A percentile compares a stretch with the other conserved stretches of the same genome.
These are phyloP conservation scores for Lactifluus rugatus DNA, from an alignment of 768 basidiomycete genomes.

Conservation along the genomic window DNA sequence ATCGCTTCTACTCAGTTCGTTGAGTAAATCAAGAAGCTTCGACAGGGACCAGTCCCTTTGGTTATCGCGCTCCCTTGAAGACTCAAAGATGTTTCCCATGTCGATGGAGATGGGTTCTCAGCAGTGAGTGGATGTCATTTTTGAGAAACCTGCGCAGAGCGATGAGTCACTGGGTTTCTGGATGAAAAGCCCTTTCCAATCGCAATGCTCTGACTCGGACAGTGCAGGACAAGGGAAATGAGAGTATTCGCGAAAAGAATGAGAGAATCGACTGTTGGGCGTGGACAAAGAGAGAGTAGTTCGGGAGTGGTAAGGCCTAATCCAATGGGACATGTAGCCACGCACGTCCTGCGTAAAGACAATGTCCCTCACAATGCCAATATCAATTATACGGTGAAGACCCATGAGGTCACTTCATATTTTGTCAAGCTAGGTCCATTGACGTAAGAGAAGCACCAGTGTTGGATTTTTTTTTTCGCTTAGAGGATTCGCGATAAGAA, in stretches of 20 bases:
- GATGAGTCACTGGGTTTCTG: too few relatives aligned
- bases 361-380: neutral
- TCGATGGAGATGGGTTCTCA: slow-evolving; percentile 1
- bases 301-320: too few relatives aligned
- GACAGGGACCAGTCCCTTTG: slow-evolving; percentile 38
- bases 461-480: too few relatives aligned
- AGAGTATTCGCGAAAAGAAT: too few relatives aligned
- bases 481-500: neutral
- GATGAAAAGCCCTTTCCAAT: too few relatives aligned
- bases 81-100: slow-evolving; percentile 5
- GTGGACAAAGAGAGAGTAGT: too few relatives aligned
- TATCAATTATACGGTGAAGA: neutral
- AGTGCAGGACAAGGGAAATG: too few relatives aligned
- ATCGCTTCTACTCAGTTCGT: too few relatives aligned
- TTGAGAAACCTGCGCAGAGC: neutral
- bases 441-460: slow-evolving; percentile 4
- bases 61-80: neutral
- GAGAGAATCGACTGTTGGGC: too few relatives aligned
- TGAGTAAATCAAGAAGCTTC: slow-evolving; percentile 38
- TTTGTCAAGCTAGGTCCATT: slow-evolving; percentile 11
- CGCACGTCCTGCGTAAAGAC: too few relatives aligned
- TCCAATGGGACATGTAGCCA: too few relatives aligned
- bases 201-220: too few relatives aligned
- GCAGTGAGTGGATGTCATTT: neutral
- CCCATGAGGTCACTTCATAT: slow-evolving; percentile 7